Base-by-base conservation (phyloP, 2,329 filamentous ascomycete species). In the Fusarium nelsonii region DNA sequence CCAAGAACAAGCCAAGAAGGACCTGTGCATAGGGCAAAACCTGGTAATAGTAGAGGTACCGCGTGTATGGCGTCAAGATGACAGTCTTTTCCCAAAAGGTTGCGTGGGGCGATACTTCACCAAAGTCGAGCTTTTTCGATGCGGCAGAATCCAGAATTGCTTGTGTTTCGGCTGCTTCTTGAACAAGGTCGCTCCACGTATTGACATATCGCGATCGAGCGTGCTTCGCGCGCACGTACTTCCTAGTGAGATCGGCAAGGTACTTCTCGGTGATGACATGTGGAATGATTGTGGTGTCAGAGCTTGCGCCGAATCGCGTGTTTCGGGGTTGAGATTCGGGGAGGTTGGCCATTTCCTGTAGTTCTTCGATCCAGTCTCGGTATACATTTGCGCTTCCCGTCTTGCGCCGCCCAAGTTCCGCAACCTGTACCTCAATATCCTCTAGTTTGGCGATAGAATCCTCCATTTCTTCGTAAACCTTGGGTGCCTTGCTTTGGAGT, bases 321-420 rank as follows among this genome's bases (percentile, higher is more conserved):
- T 79, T 76, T 54, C 84, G 81, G 4, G 86, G 83, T 41, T 83
- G 82, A 6, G 84, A 82, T 70, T 95, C 92, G 3, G 90, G 87
- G 8, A 93, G 79, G 72, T 87, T 90, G 44, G 90, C 89, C 68
- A 91, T 88, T 68, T 98, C 95, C 4, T 89, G 90, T 33, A 99
- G 83, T 76, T 99, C 96, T 71, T 98, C 95, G 69, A 99, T 97
- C 96, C 96, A 99, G 72, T 97, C 94, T 71, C 90, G 88, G 75
- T 94, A 96, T 41, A 91, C 87, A 56, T 84, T 83, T 7, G 92
- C 90, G 26, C 89, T 92, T 16, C 92, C 93, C 4, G 88, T 90
- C 82, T 97, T 97, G 71, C 94, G 88, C 69, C 90, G 89, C 69
- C 90, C 89, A 40, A 99, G 84, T 77, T 96, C 92, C 20, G 86